These are phyloP conservation scores for Acacia confusa DNA, from an alignment of 306 rosid genomes.

Conservation along the genomic window DNA sequence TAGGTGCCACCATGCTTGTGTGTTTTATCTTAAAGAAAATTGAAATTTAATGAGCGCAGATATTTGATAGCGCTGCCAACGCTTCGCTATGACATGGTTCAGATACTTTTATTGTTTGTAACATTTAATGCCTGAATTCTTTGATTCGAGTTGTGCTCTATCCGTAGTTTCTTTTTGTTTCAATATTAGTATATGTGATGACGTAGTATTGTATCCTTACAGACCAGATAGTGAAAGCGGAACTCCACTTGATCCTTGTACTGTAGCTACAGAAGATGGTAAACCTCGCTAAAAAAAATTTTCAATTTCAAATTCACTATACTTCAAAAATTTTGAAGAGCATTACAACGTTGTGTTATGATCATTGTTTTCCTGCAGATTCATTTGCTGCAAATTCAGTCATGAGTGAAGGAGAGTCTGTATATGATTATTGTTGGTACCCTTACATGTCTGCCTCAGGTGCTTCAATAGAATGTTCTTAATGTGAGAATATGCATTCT, in stretches of 20 bases:
- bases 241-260: slow-evolving; percentile 27
- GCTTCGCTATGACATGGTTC: neutral
- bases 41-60: neutral
- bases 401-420: slow-evolving; percentile 81
- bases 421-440: slow-evolving; percentile 95
- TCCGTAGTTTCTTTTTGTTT: neutral
- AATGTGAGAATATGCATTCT: neutral
- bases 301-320: neutral
- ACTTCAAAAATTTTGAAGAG: neutral
- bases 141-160: neutral
- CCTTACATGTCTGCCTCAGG: slow-evolving; percentile 98
- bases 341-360: neutral
- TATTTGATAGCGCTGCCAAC: neutral
- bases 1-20: neutral
- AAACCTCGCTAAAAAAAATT: slow-evolving; percentile 2
- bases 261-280: slow-evolving; percentile 53
- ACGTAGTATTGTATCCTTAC: slow-evolving; percentile 20
- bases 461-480: slow-evolving; percentile 32
- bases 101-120: neutral
- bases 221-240: slow-evolving; percentile 56
- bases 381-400: slow-evolving; percentile 67
- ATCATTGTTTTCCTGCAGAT: slow-evolving; percentile 51
- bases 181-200: neutral
- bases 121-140: neutral
- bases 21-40: neutral